Base-by-base conservation (phyloP, 208 protist species). In the Crithidia mellificae region DNA sequence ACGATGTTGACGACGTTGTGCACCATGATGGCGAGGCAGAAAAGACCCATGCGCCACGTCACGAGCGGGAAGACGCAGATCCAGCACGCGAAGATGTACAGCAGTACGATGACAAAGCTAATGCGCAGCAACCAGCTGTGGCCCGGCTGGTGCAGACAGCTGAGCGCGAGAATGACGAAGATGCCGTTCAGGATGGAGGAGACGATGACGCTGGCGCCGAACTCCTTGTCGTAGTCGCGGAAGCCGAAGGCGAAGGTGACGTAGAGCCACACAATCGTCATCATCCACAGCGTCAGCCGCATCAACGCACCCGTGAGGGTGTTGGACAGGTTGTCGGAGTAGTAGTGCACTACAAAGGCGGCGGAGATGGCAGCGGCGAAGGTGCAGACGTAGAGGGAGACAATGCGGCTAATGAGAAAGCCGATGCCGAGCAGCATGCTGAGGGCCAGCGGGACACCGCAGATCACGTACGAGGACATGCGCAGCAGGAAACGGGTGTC, bases 351-450 rank as follows among this genome's bases (percentile, higher is more conserved):
- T 8, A 70, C 64, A 49, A 83, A 90, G 41, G 77, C 81, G 22
- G 78, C 74, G n/a, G 66, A 57, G 25, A 89, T 43, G 29, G 80
- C 29, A 17, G 62, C 66, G 0, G 44, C 54, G 17, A 85, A 58
- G 15, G 74, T 80, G 39, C 51, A 77, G 14, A 78, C 72, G 56
- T 79, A 83, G 27, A 91, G 69, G 7, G 55, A 57, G 39, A 91
- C 70, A 22, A 79, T 74, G 43, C 72, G 77, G 64, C 85, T 91
- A 49, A 91, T 82, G 22, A 93, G 67, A 63, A 91, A 93, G 51
- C 61, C 78, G 43, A 86, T 80, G 22, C 88, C 88, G 29, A 89
- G 41, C 14, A 93, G 68, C 53, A 90, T 64, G 63, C 78, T 90
- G 43, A 90, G 24, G 46, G 55, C 30, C n/a, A 90, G 49, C 27